These are phyloP conservation scores for Albifimbria verrucaria DNA, from an alignment of 2,329 filamentous ascomycete species.

Conservation along the genomic window DNA sequence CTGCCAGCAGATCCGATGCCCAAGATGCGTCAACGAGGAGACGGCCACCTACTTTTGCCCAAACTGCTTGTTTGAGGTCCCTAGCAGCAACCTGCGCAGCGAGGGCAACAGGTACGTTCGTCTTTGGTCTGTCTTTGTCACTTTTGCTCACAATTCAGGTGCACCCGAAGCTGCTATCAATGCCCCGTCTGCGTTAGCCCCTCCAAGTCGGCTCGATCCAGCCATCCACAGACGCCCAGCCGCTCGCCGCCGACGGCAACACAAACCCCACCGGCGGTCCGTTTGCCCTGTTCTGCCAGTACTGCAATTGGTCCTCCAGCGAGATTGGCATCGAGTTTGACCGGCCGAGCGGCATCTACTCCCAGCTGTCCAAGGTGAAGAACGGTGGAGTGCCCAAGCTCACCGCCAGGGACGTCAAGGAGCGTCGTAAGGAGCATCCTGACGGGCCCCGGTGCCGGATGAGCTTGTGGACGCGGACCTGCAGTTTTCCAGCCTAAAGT, in stretches of 20 bases:
- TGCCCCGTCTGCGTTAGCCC: slow-evolving; percentile 86
- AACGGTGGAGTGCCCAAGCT: slow-evolving; percentile 54
- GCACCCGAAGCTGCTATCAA: slow-evolving; percentile 91
- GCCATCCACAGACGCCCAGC: slow-evolving; percentile 42
- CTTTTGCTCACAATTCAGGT: slow-evolving; percentile 48
- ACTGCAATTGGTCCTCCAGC: slow-evolving; percentile 88
- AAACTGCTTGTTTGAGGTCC: slow-evolving; percentile 92
- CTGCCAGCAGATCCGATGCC: slow-evolving; percentile 93
- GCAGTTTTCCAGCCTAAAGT: slow-evolving; percentile 69
- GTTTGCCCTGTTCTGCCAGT: slow-evolving; percentile 80
- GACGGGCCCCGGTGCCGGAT: slow-evolving; percentile 35
- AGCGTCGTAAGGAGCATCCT: slow-evolving; percentile 46
- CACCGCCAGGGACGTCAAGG: slow-evolving; percentile 48
- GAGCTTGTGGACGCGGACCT: slow-evolving; percentile 59
- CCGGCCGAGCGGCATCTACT: slow-evolving; percentile 80
- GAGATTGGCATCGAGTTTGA: slow-evolving; percentile 91
- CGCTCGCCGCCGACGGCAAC: slow-evolving; percentile 38
- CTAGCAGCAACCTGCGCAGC: slow-evolving; percentile 85
- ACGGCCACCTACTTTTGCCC: slow-evolving; percentile 95
- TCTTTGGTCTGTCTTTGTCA: not conserved
- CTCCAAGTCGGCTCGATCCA: slow-evolving; percentile 73
- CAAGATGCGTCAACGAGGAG: slow-evolving; percentile 87
- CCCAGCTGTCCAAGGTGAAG: slow-evolving; percentile 71
- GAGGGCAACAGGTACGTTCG: slow-evolving; percentile 80
- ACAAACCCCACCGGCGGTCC: slow-evolving; percentile 41